Conservation (phyloP, 2,329 filamentous ascomycete species). For the Rachicladosporium sp. region DNA sequence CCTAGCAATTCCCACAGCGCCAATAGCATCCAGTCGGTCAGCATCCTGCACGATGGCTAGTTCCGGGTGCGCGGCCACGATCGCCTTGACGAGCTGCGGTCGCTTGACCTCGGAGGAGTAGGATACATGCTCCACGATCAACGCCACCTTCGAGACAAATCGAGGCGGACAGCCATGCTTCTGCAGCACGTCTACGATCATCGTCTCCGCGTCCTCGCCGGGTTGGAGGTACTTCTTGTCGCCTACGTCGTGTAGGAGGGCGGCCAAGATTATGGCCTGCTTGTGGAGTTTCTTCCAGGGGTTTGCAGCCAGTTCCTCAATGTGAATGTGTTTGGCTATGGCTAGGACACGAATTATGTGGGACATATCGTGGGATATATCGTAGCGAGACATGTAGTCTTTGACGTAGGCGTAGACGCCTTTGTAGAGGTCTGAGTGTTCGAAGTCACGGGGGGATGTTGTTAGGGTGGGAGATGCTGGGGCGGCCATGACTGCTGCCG, state of each 20-base stretch:
- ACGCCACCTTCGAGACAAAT: constrained; percentile 56
- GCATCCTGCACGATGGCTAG: constrained; percentile 83
- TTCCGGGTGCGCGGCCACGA: constrained; percentile 59
- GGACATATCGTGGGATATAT: constrained; percentile 77
- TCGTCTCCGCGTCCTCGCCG: constrained; percentile 41
- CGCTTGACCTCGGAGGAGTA: constrained; percentile 63
- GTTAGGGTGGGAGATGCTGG: no score
- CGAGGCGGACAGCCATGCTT: constrained; percentile 42
- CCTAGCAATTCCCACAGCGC: constrained; percentile 70
- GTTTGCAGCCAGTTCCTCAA: constrained; percentile 17
- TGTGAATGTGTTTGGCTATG: constrained; percentile 56
- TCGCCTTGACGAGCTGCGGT: constrained; percentile 43
- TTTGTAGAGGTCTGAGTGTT: constrained; percentile 18
- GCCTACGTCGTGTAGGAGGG: constrained; percentile 73
- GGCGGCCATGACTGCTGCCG: no score
- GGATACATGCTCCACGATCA: constrained; percentile 63
- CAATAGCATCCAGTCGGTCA: constrained; percentile 82
- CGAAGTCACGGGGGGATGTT: constrained; percentile 13
- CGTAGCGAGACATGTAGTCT: constrained; percentile 63
- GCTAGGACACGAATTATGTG: constrained; percentile 71
- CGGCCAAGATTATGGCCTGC: constrained; percentile 19
- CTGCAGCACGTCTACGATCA: constrained; percentile 44
- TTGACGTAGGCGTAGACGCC: constrained; percentile 47
- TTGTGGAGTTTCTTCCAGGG: constrained; percentile 15
- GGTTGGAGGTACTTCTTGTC: constrained; percentile 64